A percentile compares a stretch with the other conserved stretches of the same genome.
These are phyloP conservation scores for Hyaloscypha finlandica DNA, from an alignment of 495 filamentous ascomycete species.

Conservation along the genomic window DNA sequence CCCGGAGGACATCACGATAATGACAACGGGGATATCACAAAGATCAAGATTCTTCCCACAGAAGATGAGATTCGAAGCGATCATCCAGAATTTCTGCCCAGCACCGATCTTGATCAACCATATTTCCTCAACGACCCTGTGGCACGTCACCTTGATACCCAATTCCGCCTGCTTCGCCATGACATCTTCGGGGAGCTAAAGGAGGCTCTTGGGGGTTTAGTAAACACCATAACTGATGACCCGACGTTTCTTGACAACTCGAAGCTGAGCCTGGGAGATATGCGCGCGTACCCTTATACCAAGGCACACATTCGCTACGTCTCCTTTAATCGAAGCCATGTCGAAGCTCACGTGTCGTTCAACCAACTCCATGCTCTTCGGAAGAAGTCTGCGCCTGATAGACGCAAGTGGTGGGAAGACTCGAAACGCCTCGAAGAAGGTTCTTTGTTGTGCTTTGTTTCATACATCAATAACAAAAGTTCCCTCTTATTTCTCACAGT, in stretches of 20 bases:
- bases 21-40: slow-evolving; percentile 48
- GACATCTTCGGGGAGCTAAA: slow-evolving; percentile 43
- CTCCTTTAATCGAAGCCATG: slow-evolving; percentile 5
- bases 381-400: slow-evolving; percentile 14
- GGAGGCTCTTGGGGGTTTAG: not conserved
- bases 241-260: slow-evolving; percentile 1
- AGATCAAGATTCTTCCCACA: slow-evolving; percentile 66
- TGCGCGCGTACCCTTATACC: slow-evolving; percentile 17
- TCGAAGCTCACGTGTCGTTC: slow-evolving; percentile 19
- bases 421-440: slow-evolving; percentile 25
- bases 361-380: slow-evolving; percentile 11
- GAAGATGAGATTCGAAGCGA: slow-evolving; percentile 55
- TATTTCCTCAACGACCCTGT: slow-evolving; percentile 57
- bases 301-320: slow-evolving; percentile 16
- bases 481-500: slow-evolving; percentile 25
- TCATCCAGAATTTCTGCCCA: slow-evolving; percentile 60
- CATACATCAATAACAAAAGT: slow-evolving; percentile 10
- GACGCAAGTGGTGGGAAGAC: slow-evolving; percentile 22
- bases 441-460: slow-evolving; percentile 18
- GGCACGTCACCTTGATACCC: slow-evolving; percentile 62
- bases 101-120: slow-evolving; percentile 41
- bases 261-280: slow-evolving; percentile 13
- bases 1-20: slow-evolving; percentile 59
- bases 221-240: slow-evolving; percentile 1
- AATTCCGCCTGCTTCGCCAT: slow-evolving; percentile 69